phyloP scores from a whole-genome alignment of 1,139 yeast species.

The Arxiozyma heterogenica region DNA sequence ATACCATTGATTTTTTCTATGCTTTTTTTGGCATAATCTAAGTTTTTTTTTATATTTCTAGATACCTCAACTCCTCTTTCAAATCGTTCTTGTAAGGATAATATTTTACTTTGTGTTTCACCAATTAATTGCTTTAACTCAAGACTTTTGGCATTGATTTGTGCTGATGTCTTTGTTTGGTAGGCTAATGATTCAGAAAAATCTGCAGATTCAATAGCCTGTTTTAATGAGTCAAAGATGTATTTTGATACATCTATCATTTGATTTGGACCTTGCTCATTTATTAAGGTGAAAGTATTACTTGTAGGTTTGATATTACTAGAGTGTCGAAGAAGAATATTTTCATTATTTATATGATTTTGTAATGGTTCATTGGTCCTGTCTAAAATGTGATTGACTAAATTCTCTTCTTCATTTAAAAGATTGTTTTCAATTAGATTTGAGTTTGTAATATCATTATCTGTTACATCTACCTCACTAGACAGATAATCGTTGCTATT shows the following conservation, averaged over 20 bases:
- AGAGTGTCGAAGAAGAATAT: background rate
- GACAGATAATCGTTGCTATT: slow-evolving; percentile 8
- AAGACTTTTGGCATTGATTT: slow-evolving; percentile 25
- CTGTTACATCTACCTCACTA: background rate
- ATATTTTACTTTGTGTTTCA: slow-evolving; percentile 16
- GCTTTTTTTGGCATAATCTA: slow-evolving; percentile 14
- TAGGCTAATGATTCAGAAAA: slow-evolving; percentile 26
- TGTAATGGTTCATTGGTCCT: slow-evolving; percentile 5
- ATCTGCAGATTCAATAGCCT: slow-evolving; percentile 25
- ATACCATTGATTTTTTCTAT: slow-evolving; percentile 17
- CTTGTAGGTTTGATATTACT: background rate
- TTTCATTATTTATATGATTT: slow-evolving; percentile 9
- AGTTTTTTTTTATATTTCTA: slow-evolving; percentile 14
- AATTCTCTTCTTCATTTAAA: background rate
- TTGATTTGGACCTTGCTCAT: slow-evolving; percentile 20
- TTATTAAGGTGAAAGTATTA: slow-evolving; percentile 4
- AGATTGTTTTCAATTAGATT: background rate
- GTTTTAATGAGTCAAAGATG: slow-evolving; percentile 24
- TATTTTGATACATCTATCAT: slow-evolving; percentile 27
- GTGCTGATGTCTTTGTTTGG: slow-evolving; percentile 29
- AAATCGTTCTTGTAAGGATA: slow-evolving; percentile 15
- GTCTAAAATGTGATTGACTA: background rate
- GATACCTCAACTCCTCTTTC: slow-evolving; percentile 19
- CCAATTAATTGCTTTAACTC: slow-evolving; percentile 24
- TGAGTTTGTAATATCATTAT: background rate